Percentiles rank a stretch among this genome's conserved stretches.
Conservation (phyloP, 2,329 filamentous ascomycete species). For the Calonectria pseudoturangicola region DNA sequence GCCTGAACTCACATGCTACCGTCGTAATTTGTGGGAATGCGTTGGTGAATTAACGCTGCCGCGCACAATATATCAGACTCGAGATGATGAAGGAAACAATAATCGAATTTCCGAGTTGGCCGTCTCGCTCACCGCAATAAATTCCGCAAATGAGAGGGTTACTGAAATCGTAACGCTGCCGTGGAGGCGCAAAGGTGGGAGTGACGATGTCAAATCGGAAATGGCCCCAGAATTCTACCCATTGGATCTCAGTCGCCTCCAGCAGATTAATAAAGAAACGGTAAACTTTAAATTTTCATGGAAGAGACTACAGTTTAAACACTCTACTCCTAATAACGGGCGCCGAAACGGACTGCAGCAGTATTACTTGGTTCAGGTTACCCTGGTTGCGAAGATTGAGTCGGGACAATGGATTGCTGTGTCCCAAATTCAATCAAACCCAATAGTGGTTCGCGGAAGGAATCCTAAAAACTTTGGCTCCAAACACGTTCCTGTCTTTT, state of each 20-base stretch:
- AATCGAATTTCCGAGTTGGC: conserved; percentile 86
- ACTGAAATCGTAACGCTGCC: conserved; percentile 98
- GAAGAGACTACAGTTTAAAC: conserved; percentile 96
- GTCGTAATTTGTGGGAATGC: conserved; percentile 95
- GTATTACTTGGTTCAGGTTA: conserved; percentile 92
- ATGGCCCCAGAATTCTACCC: conserved; percentile 72
- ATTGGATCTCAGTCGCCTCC: conserved; percentile 73
- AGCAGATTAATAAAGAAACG: conserved; percentile 85
- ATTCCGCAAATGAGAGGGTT: conserved; percentile 92
- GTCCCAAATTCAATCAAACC: conserved; percentile 89
- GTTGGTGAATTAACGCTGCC: conserved; percentile 90
- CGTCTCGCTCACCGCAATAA: conserved; percentile 87
- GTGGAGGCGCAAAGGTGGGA: conserved; percentile 80
- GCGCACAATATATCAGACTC: conserved; percentile 78
- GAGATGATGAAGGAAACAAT: conserved; percentile 85
- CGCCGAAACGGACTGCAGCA: conserved; percentile 95
- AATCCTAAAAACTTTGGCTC: conserved; percentile 95
- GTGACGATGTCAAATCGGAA: conserved; percentile 70
- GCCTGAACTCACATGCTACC: conserved; percentile 93
- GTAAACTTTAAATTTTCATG: conserved; percentile 90
- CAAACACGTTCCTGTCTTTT: conserved; percentile 83
- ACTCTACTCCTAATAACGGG: conserved; percentile 96
- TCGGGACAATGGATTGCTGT: conserved; percentile 81
- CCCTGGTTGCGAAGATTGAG: conserved; percentile 83
- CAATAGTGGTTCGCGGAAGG: conserved; percentile 93